A percentile compares a stretch with the other conserved stretches of the same genome.
These are phyloP conservation scores for Lentinula edodes DNA, from an alignment of 768 basidiomycete genomes.

Conservation along the genomic window DNA sequence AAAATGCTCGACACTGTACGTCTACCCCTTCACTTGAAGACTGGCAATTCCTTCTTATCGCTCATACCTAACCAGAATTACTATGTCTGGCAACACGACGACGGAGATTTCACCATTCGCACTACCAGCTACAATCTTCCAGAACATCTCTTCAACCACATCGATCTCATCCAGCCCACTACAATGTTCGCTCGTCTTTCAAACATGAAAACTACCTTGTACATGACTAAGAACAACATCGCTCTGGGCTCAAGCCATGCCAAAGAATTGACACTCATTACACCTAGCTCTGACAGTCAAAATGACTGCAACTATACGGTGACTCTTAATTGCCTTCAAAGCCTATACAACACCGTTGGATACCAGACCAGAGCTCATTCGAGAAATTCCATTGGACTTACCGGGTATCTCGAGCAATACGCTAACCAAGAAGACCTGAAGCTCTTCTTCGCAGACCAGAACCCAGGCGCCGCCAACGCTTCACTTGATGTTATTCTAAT, in stretches of 20 bases:
- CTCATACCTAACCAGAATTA: slow-evolving; percentile 41
- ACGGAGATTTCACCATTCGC: slow-evolving; percentile 51
- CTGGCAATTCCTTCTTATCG: background rate
- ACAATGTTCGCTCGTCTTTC: slow-evolving; percentile 56
- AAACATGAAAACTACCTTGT: slow-evolving; percentile 34
- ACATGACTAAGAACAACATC: slow-evolving; percentile 18
- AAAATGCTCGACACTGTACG: slow-evolving; percentile 64
- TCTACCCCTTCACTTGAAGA: background rate
- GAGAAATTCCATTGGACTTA: slow-evolving; percentile 47
- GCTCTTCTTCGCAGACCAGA: slow-evolving; percentile 42
- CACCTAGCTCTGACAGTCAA: slow-evolving; percentile 17
- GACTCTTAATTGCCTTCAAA: slow-evolving; percentile 47
- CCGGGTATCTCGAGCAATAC: slow-evolving; percentile 48
- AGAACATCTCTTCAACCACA: slow-evolving; percentile 46
- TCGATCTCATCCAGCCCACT: slow-evolving; percentile 69
- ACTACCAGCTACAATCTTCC: slow-evolving; percentile 69
- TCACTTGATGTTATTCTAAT: slow-evolving; percentile 50
- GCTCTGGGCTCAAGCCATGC: slow-evolving; percentile 9
- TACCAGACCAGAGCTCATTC: slow-evolving; percentile 36
- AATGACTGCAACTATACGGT: slow-evolving; percentile 43
- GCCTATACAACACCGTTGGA: slow-evolving; percentile 47
- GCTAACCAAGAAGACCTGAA: slow-evolving; percentile 49
- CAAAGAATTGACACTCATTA: background rate
- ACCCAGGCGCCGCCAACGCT: slow-evolving; percentile 42
- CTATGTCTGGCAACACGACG: slow-evolving; percentile 51